Percentiles rank a stretch among this genome's conserved stretches.
phyloP scores from a whole-genome alignment of 2,329 filamentous ascomycete species.

The Ophiocordyceps camponoti-floridani region DNA sequence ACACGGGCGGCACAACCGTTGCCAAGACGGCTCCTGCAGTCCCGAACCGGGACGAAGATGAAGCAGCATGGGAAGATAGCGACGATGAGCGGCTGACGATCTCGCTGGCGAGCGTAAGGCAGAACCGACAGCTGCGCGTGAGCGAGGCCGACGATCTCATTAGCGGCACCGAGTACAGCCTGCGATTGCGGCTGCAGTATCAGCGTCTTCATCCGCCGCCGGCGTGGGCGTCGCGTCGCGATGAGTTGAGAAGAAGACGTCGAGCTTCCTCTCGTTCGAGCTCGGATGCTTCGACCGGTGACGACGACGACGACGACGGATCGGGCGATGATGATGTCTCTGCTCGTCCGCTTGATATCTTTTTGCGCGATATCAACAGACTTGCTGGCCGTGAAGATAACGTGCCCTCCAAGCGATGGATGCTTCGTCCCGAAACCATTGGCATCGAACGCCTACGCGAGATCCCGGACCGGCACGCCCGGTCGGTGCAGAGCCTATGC shows the following conservation, averaged over 20 bases:
- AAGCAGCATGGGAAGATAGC: constrained; percentile 77
- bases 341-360: constrained; percentile 57
- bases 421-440: constrained; percentile 70
- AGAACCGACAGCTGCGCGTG: constrained; percentile 66
- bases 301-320: constrained; percentile 27
- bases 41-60: constrained; percentile 12
- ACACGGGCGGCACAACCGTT: constrained; percentile 37
- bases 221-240: constrained; percentile 34
- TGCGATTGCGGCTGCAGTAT: constrained; percentile 63
- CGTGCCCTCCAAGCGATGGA: constrained; percentile 37
- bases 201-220: constrained; percentile 40
- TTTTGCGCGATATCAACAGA: constrained; percentile 58
- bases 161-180: constrained; percentile 69
- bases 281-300: constrained; percentile 10
- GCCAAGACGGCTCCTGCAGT: constrained; percentile 6
- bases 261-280: constrained; percentile 31
- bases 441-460: constrained; percentile 83
- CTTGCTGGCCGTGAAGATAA: constrained; percentile 34
- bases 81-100: constrained; percentile 80
- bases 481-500: constrained; percentile 62
- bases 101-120: constrained; percentile 58
- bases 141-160: constrained; percentile 75
- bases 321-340: constrained; percentile 26
- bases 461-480: constrained; percentile 61
- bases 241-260: constrained; percentile 31